Evolutionary conservation across 345 rosid genomes (phyloP), one percentile per base, ranked within the genome.

Genomic region (Populus simonii): DNA sequence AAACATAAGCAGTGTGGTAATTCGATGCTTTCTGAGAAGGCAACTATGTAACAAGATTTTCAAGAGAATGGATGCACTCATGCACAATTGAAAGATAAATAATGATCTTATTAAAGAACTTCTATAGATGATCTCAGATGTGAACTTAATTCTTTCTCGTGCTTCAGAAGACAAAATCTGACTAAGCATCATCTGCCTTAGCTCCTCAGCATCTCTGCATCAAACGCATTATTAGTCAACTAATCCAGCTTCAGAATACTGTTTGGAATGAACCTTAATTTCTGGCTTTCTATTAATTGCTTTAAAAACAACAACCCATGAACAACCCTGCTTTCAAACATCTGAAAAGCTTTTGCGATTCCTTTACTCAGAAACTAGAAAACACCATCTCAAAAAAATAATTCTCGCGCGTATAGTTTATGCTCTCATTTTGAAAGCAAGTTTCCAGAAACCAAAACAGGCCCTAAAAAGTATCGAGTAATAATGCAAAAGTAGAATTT

Each of bases 161-260:
- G 99, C 99, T 84, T 91, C 92, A 45, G 91, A 39, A 59, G 98
- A 95, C 80, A 95, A 78, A 78, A 95, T 87, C 86, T 95, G 99
- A 84, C 93, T 92, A 67, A 95, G 92, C 99, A 92, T 93, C 98
- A 92, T 87, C 80, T 93, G 94, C 84, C 98, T 90, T 69, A 84
- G 89, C 81, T 95, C 99, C 78, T 93, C 97, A 59, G 97, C 99
- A 90, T 93, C 97, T 89, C 99, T 93, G 82, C 29, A 83, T 72
- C n/a, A 84, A 74, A 71, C 35, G 51, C 12, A 38, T 68, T 66
- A 71, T 66, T 8, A 51, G 41, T 25, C 35, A 33, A 33, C 35
- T 33, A 33, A 33, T 33, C 75, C 66, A 80, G 74, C 72, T 9
- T 18, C n/a, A 70, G 17, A 38, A 51, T 68, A 27, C 20, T 29